Conservation (phyloP, 2,329 filamentous ascomycete species). For the Aspergillus brasiliensis region DNA sequence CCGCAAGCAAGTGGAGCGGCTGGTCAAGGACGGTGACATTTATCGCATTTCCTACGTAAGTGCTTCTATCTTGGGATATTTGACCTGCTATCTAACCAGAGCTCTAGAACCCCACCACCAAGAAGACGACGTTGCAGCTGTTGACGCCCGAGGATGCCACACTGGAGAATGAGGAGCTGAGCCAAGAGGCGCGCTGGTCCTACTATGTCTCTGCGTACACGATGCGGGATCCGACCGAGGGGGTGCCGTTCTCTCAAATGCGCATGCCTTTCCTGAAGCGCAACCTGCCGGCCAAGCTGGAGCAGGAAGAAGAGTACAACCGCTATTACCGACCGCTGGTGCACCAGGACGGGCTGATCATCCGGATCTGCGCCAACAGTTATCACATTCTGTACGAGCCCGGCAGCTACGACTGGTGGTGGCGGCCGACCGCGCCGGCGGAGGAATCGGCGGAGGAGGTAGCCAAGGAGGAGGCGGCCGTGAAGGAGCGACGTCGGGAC, state of each 20-base stretch:
- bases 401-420: conserved; percentile 71
- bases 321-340: conserved; percentile 57
- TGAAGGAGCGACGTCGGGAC: conserved; percentile 48
- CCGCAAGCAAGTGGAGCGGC: conserved; percentile 88
- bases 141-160: conserved; percentile 83
- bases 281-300: conserved; percentile 66
- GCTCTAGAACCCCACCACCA: conserved; percentile 63
- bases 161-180: conserved; percentile 72
- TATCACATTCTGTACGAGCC: conserved; percentile 79
- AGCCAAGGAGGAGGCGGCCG: conserved; percentile 36
- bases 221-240: conserved; percentile 84
- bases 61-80: conserved; percentile 27
- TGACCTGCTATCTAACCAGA: conserved; percentile 28
- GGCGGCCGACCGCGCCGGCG: conserved; percentile 42
- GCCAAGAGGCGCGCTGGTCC: conserved; percentile 71
- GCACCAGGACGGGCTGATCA: conserved; percentile 67
- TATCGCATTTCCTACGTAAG: conserved; percentile 90
- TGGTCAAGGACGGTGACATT: conserved; percentile 87
- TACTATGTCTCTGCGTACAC: conserved; percentile 95
- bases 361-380: conserved; percentile 75
- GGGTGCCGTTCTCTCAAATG: conserved; percentile 66
- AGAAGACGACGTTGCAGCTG: conserved; percentile 73
- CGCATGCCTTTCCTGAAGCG: conserved; percentile 70
- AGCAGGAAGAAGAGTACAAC: conserved; percentile 63
- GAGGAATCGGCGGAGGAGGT: conserved; percentile 36